Evolutionary conservation across 2,329 filamentous ascomycete genomes (phyloP), one percentile per base, ranked within the genome.

Genomic region (Calonectria hongkongensis): DNA sequence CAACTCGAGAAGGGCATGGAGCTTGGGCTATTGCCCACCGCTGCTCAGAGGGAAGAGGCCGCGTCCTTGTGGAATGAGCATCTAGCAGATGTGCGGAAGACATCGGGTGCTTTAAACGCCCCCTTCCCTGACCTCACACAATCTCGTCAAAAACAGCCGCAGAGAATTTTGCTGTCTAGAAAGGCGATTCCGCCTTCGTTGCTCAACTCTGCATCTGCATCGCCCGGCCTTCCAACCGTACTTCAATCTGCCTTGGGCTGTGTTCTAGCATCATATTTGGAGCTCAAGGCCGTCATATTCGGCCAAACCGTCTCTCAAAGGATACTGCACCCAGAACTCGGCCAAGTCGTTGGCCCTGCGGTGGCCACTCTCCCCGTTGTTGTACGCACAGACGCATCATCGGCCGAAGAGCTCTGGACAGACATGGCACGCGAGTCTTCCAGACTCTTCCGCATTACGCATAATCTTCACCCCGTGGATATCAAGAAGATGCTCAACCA

Each of bases 401-500:
- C 54, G 4, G 36, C 36, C 4, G 33, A 39, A 21, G 7, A 60
- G 36, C 54, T 60, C n/a, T 60, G 54, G 54, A 60, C 21, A 13
- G 33, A 60, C 2, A 60, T 60, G 54, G 12, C 13, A 12, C 33
- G 21, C 8, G 54, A 60, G 13, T 60, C 54, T 2, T 41, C 54
- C 3, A 41, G 15, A 12, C 36, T 60, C 15, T 27, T 60, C 33
- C 33, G 36, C 16, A 60, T 4, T 3, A 60, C 54, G 5, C 54
- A 60, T 27, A 60, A 60, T 4, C 16, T 60, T 6, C 54, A 60
- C 39, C 54, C 54, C 3, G 54, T 60, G 5, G 54, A 60, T 6
- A 41, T 60, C 15, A 60, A 60, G 54, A 60, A 41, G 15, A 60
- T 60, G 54, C 54, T 60, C 18, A 60, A 60, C 15, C 36, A 60